These are phyloP conservation scores for Colletotrichum sp. DNA, from an alignment of 2,329 filamentous ascomycete genomes.

Conservation along the genomic window DNA sequence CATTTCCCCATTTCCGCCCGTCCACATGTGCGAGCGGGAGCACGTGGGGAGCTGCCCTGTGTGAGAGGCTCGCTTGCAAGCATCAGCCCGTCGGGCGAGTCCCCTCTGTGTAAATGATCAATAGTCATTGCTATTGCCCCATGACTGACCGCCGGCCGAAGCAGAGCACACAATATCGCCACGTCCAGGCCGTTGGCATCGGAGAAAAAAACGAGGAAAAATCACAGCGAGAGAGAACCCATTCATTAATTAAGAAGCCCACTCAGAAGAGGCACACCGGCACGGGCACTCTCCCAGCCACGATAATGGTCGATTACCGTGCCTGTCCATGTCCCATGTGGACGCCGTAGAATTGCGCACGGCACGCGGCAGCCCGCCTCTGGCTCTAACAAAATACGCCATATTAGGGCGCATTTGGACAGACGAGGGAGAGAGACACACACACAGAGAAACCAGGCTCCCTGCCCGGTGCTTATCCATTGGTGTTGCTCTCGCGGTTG, in stretches of 20 bases:
- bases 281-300: background rate
- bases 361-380: background rate
- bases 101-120: background rate
- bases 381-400: background rate
- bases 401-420: background rate
- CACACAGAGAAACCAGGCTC: background rate
- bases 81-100: background rate
- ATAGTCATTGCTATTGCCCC: background rate
- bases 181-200: constrained; percentile 1
- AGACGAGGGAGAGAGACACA: background rate
- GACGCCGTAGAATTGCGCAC: background rate
- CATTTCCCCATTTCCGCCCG: constrained; percentile 3
- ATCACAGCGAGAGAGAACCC: background rate
- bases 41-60: constrained; percentile 17
- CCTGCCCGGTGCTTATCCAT: background rate
- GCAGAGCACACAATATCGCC: background rate
- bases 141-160: background rate
- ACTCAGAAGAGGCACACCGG: background rate
- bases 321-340: background rate
- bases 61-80: background rate
- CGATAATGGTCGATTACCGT: background rate
- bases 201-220: background rate
- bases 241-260: background rate
- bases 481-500: background rate
- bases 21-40: constrained; percentile 2